phyloP scores from a whole-genome alignment of 2,329 filamentous ascomycete species.

The Fonsecaea monophora region DNA sequence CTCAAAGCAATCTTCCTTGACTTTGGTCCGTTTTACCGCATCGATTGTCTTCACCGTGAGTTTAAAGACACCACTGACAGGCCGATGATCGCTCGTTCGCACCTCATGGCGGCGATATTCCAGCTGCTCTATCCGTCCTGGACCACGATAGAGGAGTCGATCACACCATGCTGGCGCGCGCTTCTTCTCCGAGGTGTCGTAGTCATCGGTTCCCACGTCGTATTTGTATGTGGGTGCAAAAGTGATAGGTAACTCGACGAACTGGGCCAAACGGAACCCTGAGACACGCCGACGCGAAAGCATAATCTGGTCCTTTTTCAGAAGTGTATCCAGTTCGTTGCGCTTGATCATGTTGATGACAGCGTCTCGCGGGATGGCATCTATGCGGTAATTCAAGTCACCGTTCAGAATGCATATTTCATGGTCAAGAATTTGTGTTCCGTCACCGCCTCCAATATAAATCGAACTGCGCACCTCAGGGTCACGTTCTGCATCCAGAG shows the following conservation, averaged over 20 bases:
- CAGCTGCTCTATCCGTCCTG: constrained; percentile 81
- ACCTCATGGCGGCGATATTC: constrained; percentile 92
- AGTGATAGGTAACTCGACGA: constrained; percentile 86
- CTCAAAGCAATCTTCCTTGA: constrained; percentile 76
- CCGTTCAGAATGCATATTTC: constrained; percentile 97
- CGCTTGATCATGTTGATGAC: constrained; percentile 84
- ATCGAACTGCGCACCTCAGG: constrained; percentile 72
- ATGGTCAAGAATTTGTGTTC: constrained; percentile 92
- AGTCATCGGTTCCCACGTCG: constrained; percentile 91
- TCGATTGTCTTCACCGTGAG: constrained; percentile 84
- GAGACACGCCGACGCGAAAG: constrained; percentile 89
- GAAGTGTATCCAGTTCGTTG: constrained; percentile 80
- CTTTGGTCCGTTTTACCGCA: constrained; percentile 66
- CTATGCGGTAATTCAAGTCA: constrained; percentile 97
- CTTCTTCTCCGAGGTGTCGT: constrained; percentile 94
- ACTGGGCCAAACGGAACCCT: constrained; percentile 83
- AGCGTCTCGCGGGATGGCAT: constrained; percentile 92
- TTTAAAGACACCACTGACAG: constrained; percentile 84
- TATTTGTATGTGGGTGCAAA: constrained; percentile 99
- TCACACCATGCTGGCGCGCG: constrained; percentile 97
- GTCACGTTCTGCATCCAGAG: constrained; percentile 76
- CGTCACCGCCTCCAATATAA: constrained; percentile 91
- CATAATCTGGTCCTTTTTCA: constrained; percentile 92
- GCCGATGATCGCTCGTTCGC: constrained; percentile 87
- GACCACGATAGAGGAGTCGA: constrained; percentile 82